A percentile compares a stretch with the other conserved stretches of the same genome.
phyloP scores from a whole-genome alignment of 768 basidiomycete species.

The Pulveroboletus sp. region DNA sequence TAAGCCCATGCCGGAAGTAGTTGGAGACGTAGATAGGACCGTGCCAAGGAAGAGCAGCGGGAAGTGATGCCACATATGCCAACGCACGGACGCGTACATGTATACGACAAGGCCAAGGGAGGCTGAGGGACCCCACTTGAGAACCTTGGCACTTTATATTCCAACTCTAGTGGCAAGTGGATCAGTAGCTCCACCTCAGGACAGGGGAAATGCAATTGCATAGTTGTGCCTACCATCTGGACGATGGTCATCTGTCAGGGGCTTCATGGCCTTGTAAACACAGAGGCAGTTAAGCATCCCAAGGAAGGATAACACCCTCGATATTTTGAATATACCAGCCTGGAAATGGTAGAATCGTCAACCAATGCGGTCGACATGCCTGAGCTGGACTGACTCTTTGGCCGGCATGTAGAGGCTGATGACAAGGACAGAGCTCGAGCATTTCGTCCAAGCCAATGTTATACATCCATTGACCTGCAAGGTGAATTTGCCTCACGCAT shows the following conservation, averaged over 20 bases:
- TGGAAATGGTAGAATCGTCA: not conserved
- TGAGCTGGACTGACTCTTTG: not conserved
- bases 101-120: not conserved
- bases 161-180: not conserved
- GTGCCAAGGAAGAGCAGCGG: constrained; percentile 1
- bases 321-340: too few relatives aligned
- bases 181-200: not conserved
- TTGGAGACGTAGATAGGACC: not conserved
- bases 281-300: not conserved
- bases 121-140: too few relatives aligned
- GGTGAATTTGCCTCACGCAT: not conserved
- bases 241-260: not conserved
- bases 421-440: not conserved
- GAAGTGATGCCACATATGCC: not conserved
- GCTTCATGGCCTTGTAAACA: not conserved
- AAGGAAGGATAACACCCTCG: too few relatives aligned
- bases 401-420: not conserved
- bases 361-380: not conserved
- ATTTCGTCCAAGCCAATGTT: not conserved
- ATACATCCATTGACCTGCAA: not conserved
- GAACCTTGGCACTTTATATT: not conserved
- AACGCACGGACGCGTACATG: not conserved
- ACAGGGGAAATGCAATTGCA: not conserved
- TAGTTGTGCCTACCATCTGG: not conserved
- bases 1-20: constrained; percentile 30